Conservation (phyloP, 140 eudicot genomes). For the Erigeron philadelphicus region DNA sequence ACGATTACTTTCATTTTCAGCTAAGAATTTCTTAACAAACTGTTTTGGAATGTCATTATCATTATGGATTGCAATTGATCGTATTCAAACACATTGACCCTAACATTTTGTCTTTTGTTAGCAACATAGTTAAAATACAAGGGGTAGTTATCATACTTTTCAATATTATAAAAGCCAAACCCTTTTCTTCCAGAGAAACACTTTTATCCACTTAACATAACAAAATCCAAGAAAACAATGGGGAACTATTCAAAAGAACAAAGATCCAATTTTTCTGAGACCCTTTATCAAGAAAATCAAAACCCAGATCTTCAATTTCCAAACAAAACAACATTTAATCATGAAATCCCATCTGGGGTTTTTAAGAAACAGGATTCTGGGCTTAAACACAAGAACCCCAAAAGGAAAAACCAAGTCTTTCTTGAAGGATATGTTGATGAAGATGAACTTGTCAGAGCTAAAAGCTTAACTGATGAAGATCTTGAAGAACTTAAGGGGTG, state of each 20-base stretch:
- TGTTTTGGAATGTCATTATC: too few species aligned
- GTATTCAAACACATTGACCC: too few species aligned
- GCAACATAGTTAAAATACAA: too few species aligned
- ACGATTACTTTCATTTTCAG: too few species aligned
- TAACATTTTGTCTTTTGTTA: too few species aligned
- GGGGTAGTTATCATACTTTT: background rate
- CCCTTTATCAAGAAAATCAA: slow-evolving; percentile 21
- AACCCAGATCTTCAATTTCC: slow-evolving; percentile 25
- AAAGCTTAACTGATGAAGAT: slow-evolving; percentile 74
- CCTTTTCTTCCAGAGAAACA: slow-evolving; percentile 32
- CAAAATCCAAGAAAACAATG: slow-evolving; percentile 23
- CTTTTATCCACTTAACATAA: slow-evolving; percentile 3
- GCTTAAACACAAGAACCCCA: slow-evolving; percentile 26
- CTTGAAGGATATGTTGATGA: slow-evolving; percentile 54
- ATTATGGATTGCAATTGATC: too few species aligned
- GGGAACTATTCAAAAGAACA: slow-evolving; percentile 41
- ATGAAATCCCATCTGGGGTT: slow-evolving; percentile 20
- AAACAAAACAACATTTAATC: slow-evolving; percentile 20
- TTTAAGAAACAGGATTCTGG: slow-evolving; percentile 26
- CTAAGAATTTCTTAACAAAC: too few species aligned
- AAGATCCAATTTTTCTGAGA: slow-evolving; percentile 26
- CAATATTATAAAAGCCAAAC: slow-evolving; percentile 34
- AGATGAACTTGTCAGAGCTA: slow-evolving; percentile 56
- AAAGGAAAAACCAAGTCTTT: slow-evolving; percentile 46
- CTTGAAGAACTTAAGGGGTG: slow-evolving; percentile 74